Evolutionary conservation across 495 filamentous ascomycete genomes (phyloP).

Genomic region (Copromyces sp.): DNA sequence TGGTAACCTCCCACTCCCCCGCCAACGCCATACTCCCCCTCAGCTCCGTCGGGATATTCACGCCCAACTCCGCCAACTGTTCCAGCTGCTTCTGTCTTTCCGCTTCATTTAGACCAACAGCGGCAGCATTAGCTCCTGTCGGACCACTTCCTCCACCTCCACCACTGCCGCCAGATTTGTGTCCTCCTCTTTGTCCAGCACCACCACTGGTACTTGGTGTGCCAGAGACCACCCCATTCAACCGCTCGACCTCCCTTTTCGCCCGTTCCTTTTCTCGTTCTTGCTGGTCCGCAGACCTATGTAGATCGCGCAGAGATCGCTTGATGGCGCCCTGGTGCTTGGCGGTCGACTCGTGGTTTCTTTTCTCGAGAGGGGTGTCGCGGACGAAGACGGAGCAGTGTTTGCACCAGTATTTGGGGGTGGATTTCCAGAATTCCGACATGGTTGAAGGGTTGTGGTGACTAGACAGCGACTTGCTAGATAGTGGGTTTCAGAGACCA

Average conservation of each 20-base stretch:
- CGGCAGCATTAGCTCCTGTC: constrained; percentile 6
- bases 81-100: constrained; percentile 78
- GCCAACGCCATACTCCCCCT: constrained; percentile 72
- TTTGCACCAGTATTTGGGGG: constrained; percentile 96
- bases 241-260: constrained; percentile 72
- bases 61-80: constrained; percentile 79
- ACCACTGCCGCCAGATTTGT: not conserved
- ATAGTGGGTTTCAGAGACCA: not conserved
- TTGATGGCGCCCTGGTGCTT: constrained; percentile 86
- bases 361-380: constrained; percentile 81
- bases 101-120: constrained; percentile 38
- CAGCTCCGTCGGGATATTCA: constrained; percentile 73
- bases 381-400: constrained; percentile 85
- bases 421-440: constrained; percentile 99
- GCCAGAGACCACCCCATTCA: constrained; percentile 62
- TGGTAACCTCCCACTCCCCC: constrained; percentile 79
- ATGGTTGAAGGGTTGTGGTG: constrained; percentile 33
- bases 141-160: not conserved
- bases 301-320: constrained; percentile 80
- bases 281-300: constrained; percentile 67
- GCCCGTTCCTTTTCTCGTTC: constrained; percentile 71
- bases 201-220: not conserved
- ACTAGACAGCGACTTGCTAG: not conserved
- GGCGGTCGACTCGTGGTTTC: constrained; percentile 81
- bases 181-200: constrained; percentile 1